Conservation (phyloP, 2,329 filamentous ascomycete species). For the Sporothrix protearum region DNA sequence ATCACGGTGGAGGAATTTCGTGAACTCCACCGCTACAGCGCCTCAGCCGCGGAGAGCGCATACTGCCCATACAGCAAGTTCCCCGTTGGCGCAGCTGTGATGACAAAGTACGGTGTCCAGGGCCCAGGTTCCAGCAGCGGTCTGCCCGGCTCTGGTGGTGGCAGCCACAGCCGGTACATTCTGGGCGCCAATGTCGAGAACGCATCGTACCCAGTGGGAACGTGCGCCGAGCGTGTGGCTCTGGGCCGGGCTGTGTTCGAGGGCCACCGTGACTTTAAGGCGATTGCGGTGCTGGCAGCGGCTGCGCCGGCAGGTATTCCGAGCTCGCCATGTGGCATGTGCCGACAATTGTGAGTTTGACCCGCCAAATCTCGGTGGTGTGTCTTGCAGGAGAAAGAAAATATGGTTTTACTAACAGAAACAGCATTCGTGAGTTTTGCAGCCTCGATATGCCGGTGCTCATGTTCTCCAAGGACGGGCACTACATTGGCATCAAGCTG, state of each 20-base stretch:
- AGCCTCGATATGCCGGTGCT: slow-evolving; percentile 68
- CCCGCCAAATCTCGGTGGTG: not conserved
- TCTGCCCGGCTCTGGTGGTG: not conserved
- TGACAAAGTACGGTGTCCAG: slow-evolving; percentile 45
- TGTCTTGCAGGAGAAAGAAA: not conserved
- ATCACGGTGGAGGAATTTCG: slow-evolving; percentile 63
- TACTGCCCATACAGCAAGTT: slow-evolving; percentile 95
- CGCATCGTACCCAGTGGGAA: slow-evolving; percentile 88
- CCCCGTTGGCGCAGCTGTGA: slow-evolving; percentile 78
- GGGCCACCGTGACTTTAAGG: slow-evolving; percentile 60
- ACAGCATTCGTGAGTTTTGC: slow-evolving; percentile 73
- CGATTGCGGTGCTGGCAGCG: slow-evolving; percentile 82
- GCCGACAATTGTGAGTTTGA: slow-evolving; percentile 73
- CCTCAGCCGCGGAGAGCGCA: slow-evolving; percentile 69
- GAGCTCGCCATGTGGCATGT: slow-evolving; percentile 88
- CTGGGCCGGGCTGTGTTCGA: slow-evolving; percentile 72
- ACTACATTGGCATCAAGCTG: slow-evolving; percentile 66
- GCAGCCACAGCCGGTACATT: slow-evolving; percentile 38
- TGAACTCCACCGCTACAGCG: slow-evolving; percentile 58
- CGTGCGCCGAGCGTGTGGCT: slow-evolving; percentile 90
- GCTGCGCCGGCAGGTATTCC: slow-evolving; percentile 49
- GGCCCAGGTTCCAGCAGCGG: not conserved
- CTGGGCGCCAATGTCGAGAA: slow-evolving; percentile 91
- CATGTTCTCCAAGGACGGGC: slow-evolving; percentile 84
- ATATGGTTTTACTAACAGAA: not conserved